phyloP scores from a whole-genome alignment of 2,329 filamentous ascomycete genomes.

The Trichoderma sp. region DNA sequence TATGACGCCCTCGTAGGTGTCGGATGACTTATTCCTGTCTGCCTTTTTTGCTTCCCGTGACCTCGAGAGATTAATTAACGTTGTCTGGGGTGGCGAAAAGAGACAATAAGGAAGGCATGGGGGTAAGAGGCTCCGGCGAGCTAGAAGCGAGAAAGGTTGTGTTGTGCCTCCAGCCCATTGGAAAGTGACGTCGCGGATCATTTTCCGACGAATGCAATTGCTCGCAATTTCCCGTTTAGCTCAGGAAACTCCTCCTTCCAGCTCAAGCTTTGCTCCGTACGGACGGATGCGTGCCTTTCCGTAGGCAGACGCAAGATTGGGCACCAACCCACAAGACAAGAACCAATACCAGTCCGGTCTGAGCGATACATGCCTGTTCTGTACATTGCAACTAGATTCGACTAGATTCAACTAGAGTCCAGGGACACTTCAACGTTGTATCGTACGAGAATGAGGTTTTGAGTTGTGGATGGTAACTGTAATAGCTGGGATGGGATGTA shows the following conservation, averaged over 20 bases:
- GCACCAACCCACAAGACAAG: neutral
- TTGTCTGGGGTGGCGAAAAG: slow-evolving; percentile 1
- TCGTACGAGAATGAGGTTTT: neutral
- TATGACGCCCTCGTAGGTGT: slow-evolving; percentile 2
- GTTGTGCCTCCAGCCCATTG: neutral
- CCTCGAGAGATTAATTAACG: neutral
- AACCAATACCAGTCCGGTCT: neutral
- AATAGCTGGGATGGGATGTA: neutral
- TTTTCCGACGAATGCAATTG: neutral
- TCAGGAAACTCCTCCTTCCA: neutral
- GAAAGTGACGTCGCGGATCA: neutral
- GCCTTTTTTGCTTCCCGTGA: neutral
- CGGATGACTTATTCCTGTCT: neutral
- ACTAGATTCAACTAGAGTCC: neutral
- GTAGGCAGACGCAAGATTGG: neutral
- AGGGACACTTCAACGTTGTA: neutral
- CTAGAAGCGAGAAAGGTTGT: neutral
- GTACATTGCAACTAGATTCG: neutral
- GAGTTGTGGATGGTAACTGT: neutral
- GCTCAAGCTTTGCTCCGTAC: neutral
- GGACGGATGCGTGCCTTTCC: neutral
- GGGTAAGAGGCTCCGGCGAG: neutral
- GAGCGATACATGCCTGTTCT: neutral
- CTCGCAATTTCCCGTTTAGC: neutral
- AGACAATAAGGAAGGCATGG: neutral